phyloP scores from a whole-genome alignment of 805 yeast genomes.

The Barnettozyma vustinii region DNA sequence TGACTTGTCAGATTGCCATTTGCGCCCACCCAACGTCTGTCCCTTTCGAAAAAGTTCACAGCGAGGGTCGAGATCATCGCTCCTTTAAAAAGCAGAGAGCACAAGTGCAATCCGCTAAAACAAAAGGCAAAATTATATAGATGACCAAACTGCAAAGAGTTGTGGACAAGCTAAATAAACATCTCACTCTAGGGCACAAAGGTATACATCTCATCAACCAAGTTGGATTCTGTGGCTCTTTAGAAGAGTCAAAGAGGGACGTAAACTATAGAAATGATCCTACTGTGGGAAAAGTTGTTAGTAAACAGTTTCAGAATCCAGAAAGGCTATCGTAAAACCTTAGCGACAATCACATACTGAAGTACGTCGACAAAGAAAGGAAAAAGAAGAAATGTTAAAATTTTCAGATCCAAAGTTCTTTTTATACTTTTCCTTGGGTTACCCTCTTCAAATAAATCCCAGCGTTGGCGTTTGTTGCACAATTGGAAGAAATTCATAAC shows the following conservation, averaged over 20 bases:
- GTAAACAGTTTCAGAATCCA: constrained; percentile 15
- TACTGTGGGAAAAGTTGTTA: constrained; percentile 49
- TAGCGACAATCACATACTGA: constrained; percentile 50
- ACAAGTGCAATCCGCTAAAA: constrained; percentile 9
- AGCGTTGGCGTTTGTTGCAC: too few species aligned
- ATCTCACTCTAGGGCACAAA: constrained; percentile 90
- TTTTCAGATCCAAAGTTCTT: not conserved
- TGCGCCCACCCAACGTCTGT: constrained; percentile 3
- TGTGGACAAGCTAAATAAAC: constrained; percentile 71
- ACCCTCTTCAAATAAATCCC: not conserved
- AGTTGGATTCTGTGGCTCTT: constrained; percentile 99
- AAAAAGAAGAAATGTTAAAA: constrained; percentile 30
- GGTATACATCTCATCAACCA: constrained; percentile 96
- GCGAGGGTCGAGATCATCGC: constrained; percentile 99
- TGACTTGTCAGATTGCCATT: constrained; percentile 3
- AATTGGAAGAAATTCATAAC: too few species aligned
- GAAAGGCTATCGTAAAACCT: not conserved
- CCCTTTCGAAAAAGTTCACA: constrained; percentile 26
- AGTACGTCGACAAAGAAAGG: constrained; percentile 91
- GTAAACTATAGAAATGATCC: constrained; percentile 99
- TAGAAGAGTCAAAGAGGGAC: constrained; percentile 98
- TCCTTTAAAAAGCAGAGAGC: constrained; percentile 52
- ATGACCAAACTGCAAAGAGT: constrained; percentile 88
- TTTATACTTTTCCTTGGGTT: not conserved
- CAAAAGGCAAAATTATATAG: constrained; percentile 44